These are phyloP conservation scores for Leishmania major DNA, from an alignment of 208 protist species.

Conservation along the genomic window DNA sequence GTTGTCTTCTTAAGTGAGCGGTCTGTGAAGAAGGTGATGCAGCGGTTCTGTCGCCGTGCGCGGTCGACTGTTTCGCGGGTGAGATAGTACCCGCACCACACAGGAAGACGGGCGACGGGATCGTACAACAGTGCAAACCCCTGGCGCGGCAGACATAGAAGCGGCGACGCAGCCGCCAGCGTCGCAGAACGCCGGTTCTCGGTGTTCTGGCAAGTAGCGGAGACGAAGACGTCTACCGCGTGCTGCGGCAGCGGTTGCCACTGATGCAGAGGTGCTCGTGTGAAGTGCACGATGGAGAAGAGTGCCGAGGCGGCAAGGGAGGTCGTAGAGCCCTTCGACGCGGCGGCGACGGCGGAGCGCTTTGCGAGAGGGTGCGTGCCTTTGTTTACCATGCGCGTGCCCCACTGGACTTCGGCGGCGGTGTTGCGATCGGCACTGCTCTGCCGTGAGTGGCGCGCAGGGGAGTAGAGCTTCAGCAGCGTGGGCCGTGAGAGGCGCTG, in stretches of 20 bases:
- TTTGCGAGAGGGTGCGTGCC: background rate
- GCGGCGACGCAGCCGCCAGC: background rate
- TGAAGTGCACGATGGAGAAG: background rate
- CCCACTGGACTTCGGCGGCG: background rate
- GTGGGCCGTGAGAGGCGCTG: slow-evolving; percentile 6
- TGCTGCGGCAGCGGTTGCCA: slow-evolving; percentile 13
- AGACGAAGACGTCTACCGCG: slow-evolving; percentile 18
- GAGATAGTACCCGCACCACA: slow-evolving; percentile 63
- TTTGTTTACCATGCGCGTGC: slow-evolving; percentile 14
- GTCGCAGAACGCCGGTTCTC: background rate
- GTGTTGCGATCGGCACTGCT: background rate
- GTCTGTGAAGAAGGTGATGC: slow-evolving; percentile 39
- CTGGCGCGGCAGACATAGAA: slow-evolving; percentile 39
- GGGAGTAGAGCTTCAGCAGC: slow-evolving; percentile 15
- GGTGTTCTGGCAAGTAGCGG: background rate
- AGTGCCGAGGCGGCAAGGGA: background rate
- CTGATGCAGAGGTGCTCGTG: background rate
- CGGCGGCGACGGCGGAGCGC: background rate
- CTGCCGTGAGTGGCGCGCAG: background rate
- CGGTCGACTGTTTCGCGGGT: slow-evolving; percentile 20
- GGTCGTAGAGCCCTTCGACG: background rate
- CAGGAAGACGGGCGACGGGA: slow-evolving; percentile 29
- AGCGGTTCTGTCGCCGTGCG: slow-evolving; percentile 34
- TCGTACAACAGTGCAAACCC: slow-evolving; percentile 58
- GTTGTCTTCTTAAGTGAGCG: slow-evolving; percentile 30